Percentiles rank a stretch among this genome's conserved stretches.
These are phyloP conservation scores for Rhytidiadelphus loreus DNA, from an alignment of 225 moss, liverwort and hornwort genomes.

Conservation along the genomic window DNA sequence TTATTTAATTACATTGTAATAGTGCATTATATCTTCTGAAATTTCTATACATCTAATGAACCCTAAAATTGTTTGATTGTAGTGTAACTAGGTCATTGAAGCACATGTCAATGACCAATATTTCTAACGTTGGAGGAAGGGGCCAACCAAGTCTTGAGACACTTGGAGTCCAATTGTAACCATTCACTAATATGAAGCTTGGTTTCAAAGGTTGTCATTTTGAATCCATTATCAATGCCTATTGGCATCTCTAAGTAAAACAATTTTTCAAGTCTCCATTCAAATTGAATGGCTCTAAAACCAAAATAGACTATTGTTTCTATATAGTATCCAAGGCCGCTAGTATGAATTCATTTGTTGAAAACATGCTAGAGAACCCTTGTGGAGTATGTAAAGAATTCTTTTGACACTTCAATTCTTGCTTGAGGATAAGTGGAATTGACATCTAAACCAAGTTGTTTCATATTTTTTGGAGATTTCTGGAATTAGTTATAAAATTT, in stretches of 20 bases:
- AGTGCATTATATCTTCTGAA: background rate
- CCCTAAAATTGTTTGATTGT: background rate
- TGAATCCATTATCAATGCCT: background rate
- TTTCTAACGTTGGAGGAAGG: background rate
- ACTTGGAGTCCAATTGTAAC: background rate
- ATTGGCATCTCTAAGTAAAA: background rate
- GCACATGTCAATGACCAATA: background rate
- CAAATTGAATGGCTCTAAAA: background rate
- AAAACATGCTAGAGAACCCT: background rate
- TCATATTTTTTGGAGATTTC: too few species aligned
- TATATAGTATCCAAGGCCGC: background rate
- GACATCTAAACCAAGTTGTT: too few species aligned
- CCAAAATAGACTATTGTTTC: background rate
- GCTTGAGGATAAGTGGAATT: rapidly evolving
- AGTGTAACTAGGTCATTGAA: background rate
- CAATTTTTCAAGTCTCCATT: background rate
- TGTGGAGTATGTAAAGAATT: background rate
- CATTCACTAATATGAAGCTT: background rate
- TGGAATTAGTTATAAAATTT: too few species aligned
- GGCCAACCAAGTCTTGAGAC: background rate
- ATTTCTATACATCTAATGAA: background rate
- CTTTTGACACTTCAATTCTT: background rate
- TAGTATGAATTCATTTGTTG: background rate
- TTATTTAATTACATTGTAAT: background rate
- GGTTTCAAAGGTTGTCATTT: constrained; percentile 1